Conservation (phyloP, 306 rosid genomes). For the Luffa acutangula region DNA sequence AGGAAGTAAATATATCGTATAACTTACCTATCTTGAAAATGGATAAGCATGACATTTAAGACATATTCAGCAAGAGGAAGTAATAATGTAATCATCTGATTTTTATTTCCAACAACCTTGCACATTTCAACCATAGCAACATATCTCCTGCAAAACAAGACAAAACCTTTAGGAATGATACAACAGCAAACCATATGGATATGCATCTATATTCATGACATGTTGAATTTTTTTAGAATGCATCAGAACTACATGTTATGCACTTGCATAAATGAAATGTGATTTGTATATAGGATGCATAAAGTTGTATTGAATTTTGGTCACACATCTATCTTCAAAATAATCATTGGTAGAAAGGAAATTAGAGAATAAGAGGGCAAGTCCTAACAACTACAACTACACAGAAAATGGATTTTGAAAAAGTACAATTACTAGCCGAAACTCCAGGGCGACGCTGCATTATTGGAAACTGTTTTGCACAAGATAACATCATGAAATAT, state of each 20-base stretch:
- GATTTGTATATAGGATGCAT: too few species aligned
- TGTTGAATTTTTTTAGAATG: not conserved
- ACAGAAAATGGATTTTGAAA: not conserved
- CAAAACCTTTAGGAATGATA: conserved; percentile 12
- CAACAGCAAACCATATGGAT: not conserved
- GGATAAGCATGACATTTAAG: conserved; percentile 63
- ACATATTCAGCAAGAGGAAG: conserved; percentile 72
- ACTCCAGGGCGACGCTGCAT: too few species aligned
- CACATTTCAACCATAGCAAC: conserved; percentile 94
- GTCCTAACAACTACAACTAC: not conserved
- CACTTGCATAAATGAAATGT: too few species aligned
- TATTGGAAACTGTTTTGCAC: too few species aligned
- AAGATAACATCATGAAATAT: not conserved
- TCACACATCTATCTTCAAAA: too few species aligned
- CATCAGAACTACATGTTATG: not conserved
- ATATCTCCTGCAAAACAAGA: conserved; percentile 59
- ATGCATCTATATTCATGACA: not conserved
- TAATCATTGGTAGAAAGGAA: too few species aligned
- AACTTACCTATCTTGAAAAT: conserved; percentile 69
- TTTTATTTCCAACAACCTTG: conserved; percentile 64
- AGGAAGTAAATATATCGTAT: not conserved
- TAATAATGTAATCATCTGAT: conserved; percentile 51
- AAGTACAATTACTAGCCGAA: not conserved
- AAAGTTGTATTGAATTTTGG: too few species aligned
- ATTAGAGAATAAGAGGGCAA: not conserved